Evolutionary conservation across 2,329 filamentous ascomycete species (phyloP).

Genomic region (Colletotrichum sublineola): DNA sequence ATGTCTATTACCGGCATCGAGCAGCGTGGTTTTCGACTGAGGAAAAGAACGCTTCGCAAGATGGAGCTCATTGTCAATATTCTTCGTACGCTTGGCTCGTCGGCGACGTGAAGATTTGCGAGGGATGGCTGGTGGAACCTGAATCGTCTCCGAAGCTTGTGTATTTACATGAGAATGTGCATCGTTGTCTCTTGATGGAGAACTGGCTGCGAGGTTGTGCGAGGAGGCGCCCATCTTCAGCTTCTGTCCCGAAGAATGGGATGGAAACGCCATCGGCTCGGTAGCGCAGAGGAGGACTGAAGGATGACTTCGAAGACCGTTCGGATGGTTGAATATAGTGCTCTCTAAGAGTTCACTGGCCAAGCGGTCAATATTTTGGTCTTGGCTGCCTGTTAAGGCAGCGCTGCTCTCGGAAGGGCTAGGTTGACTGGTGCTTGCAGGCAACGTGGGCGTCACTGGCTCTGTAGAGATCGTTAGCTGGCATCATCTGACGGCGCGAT

Average conservation of each 20-base stretch:
- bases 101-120: constrained; percentile 40
- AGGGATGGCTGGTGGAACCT: constrained; percentile 28
- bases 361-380: constrained; percentile 32
- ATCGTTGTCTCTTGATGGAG: not conserved
- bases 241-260: constrained; percentile 1
- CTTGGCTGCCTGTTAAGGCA: constrained; percentile 7
- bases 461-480: constrained; percentile 21
- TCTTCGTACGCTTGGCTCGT: constrained; percentile 4
- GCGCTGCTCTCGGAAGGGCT: not conserved
- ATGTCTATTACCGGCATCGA: constrained; percentile 20
- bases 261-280: constrained; percentile 5
- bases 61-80: not conserved
- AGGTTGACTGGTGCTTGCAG: not conserved
- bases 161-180: not conserved
- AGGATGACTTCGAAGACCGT: constrained; percentile 39
- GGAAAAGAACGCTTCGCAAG: not conserved
- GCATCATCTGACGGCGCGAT: too few species aligned
- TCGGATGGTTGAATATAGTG: constrained; percentile 30
- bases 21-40: constrained; percentile 37
- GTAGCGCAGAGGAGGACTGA: constrained; percentile 22
- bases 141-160: not conserved
- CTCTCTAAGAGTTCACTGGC: constrained; percentile 37
- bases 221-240: not conserved
- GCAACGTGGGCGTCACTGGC: constrained; percentile 5
- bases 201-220: not conserved